Evolutionary conservation across 1,139 yeast genomes (phyloP), one percentile per base, ranked within the genome.

Genomic region (Pichiaceae sp.): DNA sequence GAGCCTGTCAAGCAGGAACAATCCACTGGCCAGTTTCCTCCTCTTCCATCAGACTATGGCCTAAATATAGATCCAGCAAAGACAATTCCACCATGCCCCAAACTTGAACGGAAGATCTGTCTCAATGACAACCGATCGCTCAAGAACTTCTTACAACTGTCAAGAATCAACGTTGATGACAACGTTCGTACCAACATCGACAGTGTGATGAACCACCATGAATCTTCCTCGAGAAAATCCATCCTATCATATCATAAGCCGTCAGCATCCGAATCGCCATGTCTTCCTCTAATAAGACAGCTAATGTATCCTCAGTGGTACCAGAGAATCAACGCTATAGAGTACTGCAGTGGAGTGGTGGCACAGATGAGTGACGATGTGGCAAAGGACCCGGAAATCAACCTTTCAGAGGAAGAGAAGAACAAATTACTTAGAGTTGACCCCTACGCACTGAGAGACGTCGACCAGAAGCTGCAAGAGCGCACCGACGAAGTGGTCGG

Each of bases 161-260:
- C 72, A n/a, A 54, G 76, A 42, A 54, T 54, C 35, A 54, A 59
- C 3, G 58, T 66, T 26, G 76, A 70, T 42, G 75, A 69, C 44
- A 62, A 60, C 2, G 45, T 70, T 0, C 58, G 51, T 26, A 63
- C 66, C 31, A 52, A 62, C 29, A 41, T 69, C 25, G 66, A 68
- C 36, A 59, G 63, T 11, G 30, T 54, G 2, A 38, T 56, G 17
- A 53, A 48, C 37, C 54, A 48, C 34, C 57, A 52, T 32, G 59
- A 54, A 25, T 28, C 40, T 12, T 9, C 26, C 12, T n/a, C 32
- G 3, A 35, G 37, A 14, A 31, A 35, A 2, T 49, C 55, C 14
- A 46, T 51, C n/a, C 37, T 49, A 12, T 48, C 45, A 8, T 47
- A 43, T 35, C 20, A 19, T 4, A 45, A 33, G 18, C 20, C 43